Conservation (phyloP, 352 stramenopile species). For the Phytophthora europaea region DNA sequence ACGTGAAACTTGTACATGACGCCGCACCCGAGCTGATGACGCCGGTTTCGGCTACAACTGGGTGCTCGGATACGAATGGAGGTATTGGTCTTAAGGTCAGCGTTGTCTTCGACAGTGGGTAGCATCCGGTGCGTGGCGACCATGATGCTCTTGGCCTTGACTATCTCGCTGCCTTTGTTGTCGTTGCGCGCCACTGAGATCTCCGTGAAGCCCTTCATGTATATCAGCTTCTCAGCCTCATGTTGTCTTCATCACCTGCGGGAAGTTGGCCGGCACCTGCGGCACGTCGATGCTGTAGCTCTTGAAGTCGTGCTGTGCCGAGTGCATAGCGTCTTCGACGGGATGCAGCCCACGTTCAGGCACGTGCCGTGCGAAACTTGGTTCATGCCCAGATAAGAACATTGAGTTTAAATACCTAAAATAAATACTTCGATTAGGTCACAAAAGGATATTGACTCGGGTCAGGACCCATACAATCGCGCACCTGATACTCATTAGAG, state of each 20-base stretch:
- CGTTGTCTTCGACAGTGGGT: constrained; percentile 98
- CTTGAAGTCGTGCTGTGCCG: constrained; percentile 97
- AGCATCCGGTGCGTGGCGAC: constrained; percentile 94
- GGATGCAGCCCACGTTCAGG: constrained; percentile 99
- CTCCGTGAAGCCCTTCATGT: constrained; percentile 97
- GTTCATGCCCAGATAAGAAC: too few species aligned
- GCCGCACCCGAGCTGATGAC: constrained; percentile 99
- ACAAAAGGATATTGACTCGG: too few species aligned
- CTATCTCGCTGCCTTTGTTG: constrained; percentile 89
- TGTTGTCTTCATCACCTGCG: constrained; percentile 98
- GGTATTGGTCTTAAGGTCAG: constrained; percentile 95
- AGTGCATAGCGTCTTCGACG: constrained; percentile 98
- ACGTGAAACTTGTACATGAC: constrained; percentile 99
- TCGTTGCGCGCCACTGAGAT: constrained; percentile 94
- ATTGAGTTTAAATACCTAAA: too few species aligned
- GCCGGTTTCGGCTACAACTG: constrained; percentile 98
- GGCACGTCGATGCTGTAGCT: constrained; percentile 95
- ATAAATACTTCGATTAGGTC: too few species aligned
- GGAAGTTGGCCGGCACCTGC: constrained; percentile 95
- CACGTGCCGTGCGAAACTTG: too few species aligned
- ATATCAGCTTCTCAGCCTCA: too few species aligned
- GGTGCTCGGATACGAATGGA: constrained; percentile 98
- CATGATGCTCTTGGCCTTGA: constrained; percentile 99
- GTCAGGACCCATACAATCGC: too few species aligned
- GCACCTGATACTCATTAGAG: neutral